Evolutionary conservation across 2,329 filamentous ascomycete genomes (phyloP).

Genomic region (Botrytis deweyae): DNA sequence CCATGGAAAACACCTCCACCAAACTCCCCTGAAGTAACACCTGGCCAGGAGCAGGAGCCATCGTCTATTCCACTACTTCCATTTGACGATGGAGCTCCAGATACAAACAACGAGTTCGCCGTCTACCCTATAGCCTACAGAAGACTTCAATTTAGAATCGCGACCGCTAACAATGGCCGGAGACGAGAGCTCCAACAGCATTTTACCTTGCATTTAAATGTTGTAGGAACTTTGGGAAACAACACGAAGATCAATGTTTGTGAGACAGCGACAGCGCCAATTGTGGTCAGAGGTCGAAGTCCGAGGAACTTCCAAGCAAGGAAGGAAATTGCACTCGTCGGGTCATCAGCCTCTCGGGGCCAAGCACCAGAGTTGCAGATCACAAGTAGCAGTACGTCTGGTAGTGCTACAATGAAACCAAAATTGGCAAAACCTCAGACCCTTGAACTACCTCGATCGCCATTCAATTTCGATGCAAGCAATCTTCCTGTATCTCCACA

Average conservation of each 20-base stretch:
- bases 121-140: conserved; percentile 95
- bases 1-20: conserved; percentile 95
- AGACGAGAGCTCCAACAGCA: conserved; percentile 95
- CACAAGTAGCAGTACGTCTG: conserved; percentile 31
- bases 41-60: conserved; percentile 77
- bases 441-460: conserved; percentile 37
- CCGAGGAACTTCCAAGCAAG: conserved; percentile 92
- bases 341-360: conserved; percentile 39
- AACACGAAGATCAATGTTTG: conserved; percentile 79
- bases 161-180: conserved; percentile 93
- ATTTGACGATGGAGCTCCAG: conserved; percentile 50
- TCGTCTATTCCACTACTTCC: conserved; percentile 73
- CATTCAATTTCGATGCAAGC: conserved; percentile 39
- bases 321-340: conserved; percentile 79
- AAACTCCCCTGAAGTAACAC: conserved; percentile 65
- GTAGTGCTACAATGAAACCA: conserved; percentile 27
- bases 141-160: conserved; percentile 86
- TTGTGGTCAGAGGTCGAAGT: conserved; percentile 90
- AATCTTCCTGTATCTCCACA: conserved; percentile 36
- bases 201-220: conserved; percentile 85
- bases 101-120: conserved; percentile 64
- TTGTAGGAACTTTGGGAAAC: conserved; percentile 78
- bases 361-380: conserved; percentile 38
- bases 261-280: conserved; percentile 82
- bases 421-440: conserved; percentile 32